Conservation (phyloP, 1,284 basidiomycete species). For the Papiliotrema laurentii region DNA sequence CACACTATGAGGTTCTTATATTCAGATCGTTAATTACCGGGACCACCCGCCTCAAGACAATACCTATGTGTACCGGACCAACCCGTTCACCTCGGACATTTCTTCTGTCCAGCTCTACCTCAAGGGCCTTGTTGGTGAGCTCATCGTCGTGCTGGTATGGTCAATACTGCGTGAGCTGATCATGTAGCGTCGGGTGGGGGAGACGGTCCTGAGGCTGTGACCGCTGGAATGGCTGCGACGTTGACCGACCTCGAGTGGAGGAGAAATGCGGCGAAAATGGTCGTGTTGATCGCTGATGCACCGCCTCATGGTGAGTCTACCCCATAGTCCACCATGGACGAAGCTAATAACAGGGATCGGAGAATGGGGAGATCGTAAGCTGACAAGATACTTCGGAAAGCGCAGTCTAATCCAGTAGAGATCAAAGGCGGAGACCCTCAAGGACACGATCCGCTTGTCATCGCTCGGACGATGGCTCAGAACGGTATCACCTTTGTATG, state of each 20-base stretch:
- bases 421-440: slow-evolving; percentile 90
- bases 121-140: slow-evolving; percentile 50
- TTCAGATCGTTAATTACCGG: slow-evolving; percentile 67
- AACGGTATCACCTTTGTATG: slow-evolving; percentile 82
- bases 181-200: slow-evolving; percentile 83
- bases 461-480: slow-evolving; percentile 84
- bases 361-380: slow-evolving; percentile 44
- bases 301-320: slow-evolving; percentile 70
- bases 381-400: not conserved
- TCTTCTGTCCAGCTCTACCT: slow-evolving; percentile 79
- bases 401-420: slow-evolving; percentile 51
- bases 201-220: slow-evolving; percentile 97
- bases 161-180: slow-evolving; percentile 5
- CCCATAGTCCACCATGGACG: slow-evolving; percentile 18
- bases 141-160: not conserved
- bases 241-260: slow-evolving; percentile 85
- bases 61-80: slow-evolving; percentile 86
- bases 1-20: not conserved
- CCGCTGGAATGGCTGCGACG: slow-evolving; percentile 83
- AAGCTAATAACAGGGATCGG: slow-evolving; percentile 37
- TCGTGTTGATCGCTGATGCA: slow-evolving; percentile 92
- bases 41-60: slow-evolving; percentile 96
- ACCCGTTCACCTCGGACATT: slow-evolving; percentile 91
- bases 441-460: slow-evolving; percentile 77
- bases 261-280: slow-evolving; percentile 83